A percentile compares a stretch with the other conserved stretches of the same genome.
Evolutionary conservation across 129 eudicot species (phyloP).

Genomic region (Pseudognaphalium luteoalbum): DNA sequence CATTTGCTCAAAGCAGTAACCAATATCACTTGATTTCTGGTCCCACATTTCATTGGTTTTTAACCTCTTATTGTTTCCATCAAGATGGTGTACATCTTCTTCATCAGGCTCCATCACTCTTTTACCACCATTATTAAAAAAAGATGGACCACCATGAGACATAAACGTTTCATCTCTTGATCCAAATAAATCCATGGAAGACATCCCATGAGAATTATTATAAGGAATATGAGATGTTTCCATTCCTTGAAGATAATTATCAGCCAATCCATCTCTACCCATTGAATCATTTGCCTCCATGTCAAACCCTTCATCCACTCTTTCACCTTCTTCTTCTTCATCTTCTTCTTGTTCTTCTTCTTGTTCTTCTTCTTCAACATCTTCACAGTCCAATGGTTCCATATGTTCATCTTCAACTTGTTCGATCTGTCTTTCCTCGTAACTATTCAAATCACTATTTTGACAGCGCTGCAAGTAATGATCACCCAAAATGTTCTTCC

Average conservation of each 20-base stretch:
- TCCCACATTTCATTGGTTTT: conserved; percentile 57
- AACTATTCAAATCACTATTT: conserved; percentile 32
- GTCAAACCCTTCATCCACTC: conserved; percentile 47
- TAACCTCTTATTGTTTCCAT: conserved; percentile 52
- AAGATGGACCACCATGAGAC: conserved; percentile 45
- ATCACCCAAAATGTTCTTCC: conserved; percentile 35
- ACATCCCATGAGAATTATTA: conserved; percentile 40
- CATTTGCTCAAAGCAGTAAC: conserved; percentile 52
- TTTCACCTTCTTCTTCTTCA: conserved; percentile 36
- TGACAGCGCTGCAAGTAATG: conserved; percentile 66
- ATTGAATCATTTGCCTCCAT: conserved; percentile 39
- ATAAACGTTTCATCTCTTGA: conserved; percentile 43
- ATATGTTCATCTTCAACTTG: conserved; percentile 39
- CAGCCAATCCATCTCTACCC: conserved; percentile 57
- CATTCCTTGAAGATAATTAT: conserved; percentile 57
- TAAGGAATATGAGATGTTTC: conserved; percentile 43
- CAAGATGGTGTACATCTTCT: conserved; percentile 37
- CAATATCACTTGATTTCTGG: conserved; percentile 48
- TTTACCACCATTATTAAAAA: conserved; percentile 50
- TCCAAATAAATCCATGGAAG: conserved; percentile 45
- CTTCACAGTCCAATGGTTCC: conserved; percentile 42
- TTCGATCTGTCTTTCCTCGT: conserved; percentile 37
- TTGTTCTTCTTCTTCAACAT: conserved; percentile 43
- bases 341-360: conserved; percentile 39
- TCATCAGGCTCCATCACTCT: conserved; percentile 68